Evolutionary conservation across 495 filamentous ascomycete species (phyloP), one percentile per base, ranked within the genome.

Genomic region (Neurospora tetrasperma): DNA sequence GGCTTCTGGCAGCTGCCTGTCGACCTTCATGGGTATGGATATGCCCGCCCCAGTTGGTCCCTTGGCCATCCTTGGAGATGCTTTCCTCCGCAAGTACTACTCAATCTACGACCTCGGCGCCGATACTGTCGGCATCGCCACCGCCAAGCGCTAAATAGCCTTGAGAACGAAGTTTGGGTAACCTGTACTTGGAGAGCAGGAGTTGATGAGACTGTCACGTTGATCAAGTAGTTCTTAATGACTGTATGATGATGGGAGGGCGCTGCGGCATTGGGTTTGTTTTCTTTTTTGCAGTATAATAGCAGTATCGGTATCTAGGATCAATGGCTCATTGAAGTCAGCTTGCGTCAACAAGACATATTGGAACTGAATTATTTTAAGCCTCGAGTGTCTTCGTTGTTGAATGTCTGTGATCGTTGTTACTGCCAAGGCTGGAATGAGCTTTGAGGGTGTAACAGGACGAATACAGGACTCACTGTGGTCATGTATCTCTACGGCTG

Each of bases 61-160:
- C 72, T 87, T 99, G 70, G 96, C 93, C 62, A 98, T 99, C 74
- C 89, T 99, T 42, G 96, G 96, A 77, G 96, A 99, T 82, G 91
- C 96, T 68, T 99, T 99, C 92, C 89, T 99, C 80, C 89, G 96
- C 82, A 93, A 86, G 83, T 99, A 92, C 90, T 99, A 98, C 88
- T 97, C 93, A 73, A 91, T 98, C 78, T 99, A 98, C 79, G 92
- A 99, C 82, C 85, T 97, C 46, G 93, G 92, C 72, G 91, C 92
- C 84, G 86, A 89, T 79, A 89, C 89, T 70, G 92, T 99, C 72
- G 94, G 94, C 74, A 88, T 99, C 78, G 96, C 95, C 75, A 89
- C 91, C 85, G 85, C 95, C 74, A 94, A 94, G 83, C 87, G 54
- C 41, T 76, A 73, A 69, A 62, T 20, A 4, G 38, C 43, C 42